phyloP scores from a whole-genome alignment of 2,329 filamentous ascomycete genomes.

The Cordyceps fumosorosea region DNA sequence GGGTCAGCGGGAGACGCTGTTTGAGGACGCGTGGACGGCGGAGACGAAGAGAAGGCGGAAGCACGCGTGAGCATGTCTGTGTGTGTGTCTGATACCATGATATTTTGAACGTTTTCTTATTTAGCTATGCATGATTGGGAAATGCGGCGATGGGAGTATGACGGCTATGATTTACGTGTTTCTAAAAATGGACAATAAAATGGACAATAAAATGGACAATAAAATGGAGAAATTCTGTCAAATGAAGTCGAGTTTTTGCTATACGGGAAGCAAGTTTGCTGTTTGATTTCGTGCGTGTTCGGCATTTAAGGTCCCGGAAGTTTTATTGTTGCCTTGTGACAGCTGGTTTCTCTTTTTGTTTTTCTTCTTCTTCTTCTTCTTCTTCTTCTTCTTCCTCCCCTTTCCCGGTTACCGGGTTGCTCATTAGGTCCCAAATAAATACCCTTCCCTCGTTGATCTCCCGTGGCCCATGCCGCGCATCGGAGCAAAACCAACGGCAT shows the following conservation, averaged over 20 bases:
- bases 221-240: not conserved
- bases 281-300: too few relatives aligned
- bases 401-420: too few relatives aligned
- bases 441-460: not conserved
- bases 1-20: slow-evolving; percentile 53
- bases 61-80: not conserved
- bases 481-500: too few relatives aligned
- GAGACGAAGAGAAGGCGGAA: slow-evolving; percentile 19
- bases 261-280: too few relatives aligned
- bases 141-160: not conserved
- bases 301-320: too few relatives aligned
- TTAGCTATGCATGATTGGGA: not conserved
- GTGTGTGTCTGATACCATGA: not conserved
- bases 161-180: not conserved
- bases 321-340: too few relatives aligned
- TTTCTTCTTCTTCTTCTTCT: too few relatives aligned
- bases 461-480: not conserved
- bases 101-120: not conserved
- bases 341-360: too few relatives aligned
- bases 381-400: too few relatives aligned
- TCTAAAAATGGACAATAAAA: not conserved
- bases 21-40: slow-evolving; percentile 61
- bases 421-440: too few relatives aligned
- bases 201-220: not conserved
- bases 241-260: too few relatives aligned